Base-by-base conservation (phyloP, 2,329 filamentous ascomycete genomes). In the Epichloe amarillans region DNA sequence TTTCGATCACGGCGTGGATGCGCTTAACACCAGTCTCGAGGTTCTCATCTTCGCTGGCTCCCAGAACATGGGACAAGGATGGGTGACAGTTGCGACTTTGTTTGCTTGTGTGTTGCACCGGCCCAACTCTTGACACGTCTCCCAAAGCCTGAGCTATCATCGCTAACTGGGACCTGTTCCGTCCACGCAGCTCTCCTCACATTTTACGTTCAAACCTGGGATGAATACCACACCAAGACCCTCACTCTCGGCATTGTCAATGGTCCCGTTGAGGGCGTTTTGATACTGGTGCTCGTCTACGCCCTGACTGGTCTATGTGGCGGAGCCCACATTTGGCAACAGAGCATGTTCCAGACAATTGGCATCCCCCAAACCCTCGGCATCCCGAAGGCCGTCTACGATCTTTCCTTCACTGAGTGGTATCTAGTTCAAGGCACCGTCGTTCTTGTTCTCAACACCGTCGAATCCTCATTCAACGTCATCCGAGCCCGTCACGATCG, bases 121-220 rank as follows among this genome's bases (percentile, higher is more conserved):
- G 6, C 17, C 26, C 7, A 15, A 8, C 10, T 14, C 14, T 17
- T 41, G 38, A 42, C 17, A 41, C 6, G 6, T 26, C 38, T 33
- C 36, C 19, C n/a, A 21, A 37, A 11, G 19, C 33, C 17, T 14
- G 15, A 49, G 23, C n/a, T 11, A 47, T 39, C 23, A 47, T 26
- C 5, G 30, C 41, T 53, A 33, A 53, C 49, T 3, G 4, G 11
- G n/a, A n/a, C 19, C 5, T 37, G 19, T 42, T 37, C 55, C 15
- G 14, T 21, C 30, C 47, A 58, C 54, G n/a, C 54, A 88, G 84
- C 86, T 6, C 80, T 91, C 53, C 74, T 94, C 60, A 96, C 93
- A n/a, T 98, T 98, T 69, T 97, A 97, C 67, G 85, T 97, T 41
- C 93, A 97, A 67, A 97, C 93, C 36, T 98, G 93, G 93, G 93